A percentile compares a stretch with the other conserved stretches of the same genome.
phyloP scores from a whole-genome alignment of 129 eudicot species.

The Chrysanthemum seticuspe region DNA sequence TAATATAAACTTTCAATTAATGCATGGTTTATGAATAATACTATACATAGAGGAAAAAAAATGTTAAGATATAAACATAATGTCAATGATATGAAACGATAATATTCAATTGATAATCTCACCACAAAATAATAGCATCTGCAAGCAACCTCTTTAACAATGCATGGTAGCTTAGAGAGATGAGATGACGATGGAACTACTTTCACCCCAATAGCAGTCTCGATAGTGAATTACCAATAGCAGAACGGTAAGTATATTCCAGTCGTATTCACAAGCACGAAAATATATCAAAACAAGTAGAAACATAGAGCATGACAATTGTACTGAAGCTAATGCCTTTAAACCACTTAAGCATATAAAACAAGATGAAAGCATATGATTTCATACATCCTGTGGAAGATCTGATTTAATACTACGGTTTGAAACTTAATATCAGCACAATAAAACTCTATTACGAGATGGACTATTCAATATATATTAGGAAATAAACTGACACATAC shows the following conservation, averaged over 20 bases:
- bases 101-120: neutral
- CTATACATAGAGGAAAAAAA: neutral
- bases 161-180: constrained; percentile 14
- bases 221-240: constrained; percentile 25
- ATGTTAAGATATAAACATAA: neutral
- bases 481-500: too few species aligned
- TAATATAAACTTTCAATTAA: neutral
- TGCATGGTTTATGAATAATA: neutral
- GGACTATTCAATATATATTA: too few species aligned
- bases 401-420: too few species aligned
- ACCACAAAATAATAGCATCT: constrained; percentile 1
- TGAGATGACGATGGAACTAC: constrained; percentile 35
- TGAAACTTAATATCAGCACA: too few species aligned
- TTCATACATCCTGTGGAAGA: too few species aligned
- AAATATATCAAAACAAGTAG: too few species aligned
- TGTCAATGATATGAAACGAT: neutral
- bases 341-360: too few species aligned
- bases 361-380: too few species aligned
- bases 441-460: too few species aligned
- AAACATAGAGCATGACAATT: too few species aligned
- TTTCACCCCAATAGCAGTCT: constrained; percentile 34
- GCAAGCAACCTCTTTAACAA: constrained; percentile 32
- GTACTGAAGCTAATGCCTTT: too few species aligned
- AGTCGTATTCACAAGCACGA: neutral
- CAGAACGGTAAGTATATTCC: constrained; percentile 1